Evolutionary conservation across 805 yeast species (phyloP).

Genomic region (Ogataea zsoltii): DNA sequence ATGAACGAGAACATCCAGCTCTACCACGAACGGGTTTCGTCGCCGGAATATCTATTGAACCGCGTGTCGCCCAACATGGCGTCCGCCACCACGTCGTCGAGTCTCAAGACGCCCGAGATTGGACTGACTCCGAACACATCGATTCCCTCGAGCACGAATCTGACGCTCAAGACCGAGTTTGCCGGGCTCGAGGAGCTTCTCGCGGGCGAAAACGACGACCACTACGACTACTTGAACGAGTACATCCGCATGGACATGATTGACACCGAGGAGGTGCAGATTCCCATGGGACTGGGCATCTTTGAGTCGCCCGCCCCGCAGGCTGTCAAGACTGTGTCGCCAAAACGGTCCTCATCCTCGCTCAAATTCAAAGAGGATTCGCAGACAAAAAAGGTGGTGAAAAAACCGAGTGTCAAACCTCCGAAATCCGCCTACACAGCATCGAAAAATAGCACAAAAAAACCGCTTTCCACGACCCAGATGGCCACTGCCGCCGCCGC

Average conservation of each 20-base stretch:
- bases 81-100: slow-evolving; percentile 3
- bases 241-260: slow-evolving; percentile 25
- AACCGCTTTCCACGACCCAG: slow-evolving; percentile 23
- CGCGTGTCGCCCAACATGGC: neutral
- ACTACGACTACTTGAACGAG: slow-evolving; percentile 22
- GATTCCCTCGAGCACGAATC: slow-evolving; percentile 5
- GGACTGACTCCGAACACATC: slow-evolving; percentile 12
- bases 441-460: slow-evolving; percentile 6
- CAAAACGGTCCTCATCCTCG: slow-evolving; percentile 12
- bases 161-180: slow-evolving; percentile 4
- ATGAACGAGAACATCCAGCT: slow-evolving; percentile 13
- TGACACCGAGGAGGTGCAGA: slow-evolving; percentile 1
- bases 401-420: neutral
- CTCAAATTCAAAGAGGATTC: slow-evolving; percentile 9
- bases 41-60: slow-evolving; percentile 7
- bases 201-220: slow-evolving; percentile 5
- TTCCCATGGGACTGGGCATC: slow-evolving; percentile 2
- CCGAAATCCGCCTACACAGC: slow-evolving; percentile 6
- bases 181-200: slow-evolving; percentile 14
- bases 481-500: slow-evolving; percentile 35
- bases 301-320: neutral
- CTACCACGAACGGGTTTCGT: slow-evolving; percentile 7
- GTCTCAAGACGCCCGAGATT: slow-evolving; percentile 10
- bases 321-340: neutral
- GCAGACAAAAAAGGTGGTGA: slow-evolving; percentile 4